A percentile compares a stretch with the other conserved stretches of the same genome.
These are phyloP conservation scores for Selenicereus undatus DNA, from an alignment of 148 eudicot species.

Conservation along the genomic window DNA sequence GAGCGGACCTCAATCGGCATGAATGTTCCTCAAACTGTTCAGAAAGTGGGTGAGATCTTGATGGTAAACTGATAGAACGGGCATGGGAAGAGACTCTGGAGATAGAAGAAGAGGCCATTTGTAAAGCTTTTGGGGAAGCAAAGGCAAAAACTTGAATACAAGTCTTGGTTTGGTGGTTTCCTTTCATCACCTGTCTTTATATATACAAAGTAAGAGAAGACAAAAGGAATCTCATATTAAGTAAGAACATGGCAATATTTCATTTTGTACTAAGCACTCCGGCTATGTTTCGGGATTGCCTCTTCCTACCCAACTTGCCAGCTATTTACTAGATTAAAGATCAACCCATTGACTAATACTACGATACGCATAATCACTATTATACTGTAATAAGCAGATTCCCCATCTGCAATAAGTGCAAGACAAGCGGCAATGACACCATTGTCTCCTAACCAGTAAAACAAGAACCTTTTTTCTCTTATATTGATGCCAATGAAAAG, in stretches of 20 bases:
- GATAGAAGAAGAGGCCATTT: conserved; percentile 32
- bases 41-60: conserved; percentile 30
- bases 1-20: conserved; percentile 34
- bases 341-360: background rate
- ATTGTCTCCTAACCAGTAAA: conserved; percentile 6
- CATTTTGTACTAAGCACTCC: background rate
- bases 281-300: conserved; percentile 24
- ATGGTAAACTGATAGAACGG: conserved; percentile 40
- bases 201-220: conserved; percentile 19
- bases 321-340: conserved; percentile 10
- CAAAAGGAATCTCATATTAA: conserved; percentile 24
- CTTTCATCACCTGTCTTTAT: conserved; percentile 4
- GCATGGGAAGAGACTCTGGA: conserved; percentile 18
- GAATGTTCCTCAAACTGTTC: conserved; percentile 26
- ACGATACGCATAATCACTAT: background rate
- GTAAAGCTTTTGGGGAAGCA: background rate
- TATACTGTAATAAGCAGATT: background rate
- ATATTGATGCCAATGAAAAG: background rate
- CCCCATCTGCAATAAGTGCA: conserved; percentile 25
- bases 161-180: conserved; percentile 21
- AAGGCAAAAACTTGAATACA: conserved; percentile 11
- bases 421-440: conserved; percentile 17
- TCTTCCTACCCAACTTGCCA: conserved; percentile 26
- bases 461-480: background rate
- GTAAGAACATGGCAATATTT: conserved; percentile 11